phyloP scores from a whole-genome alignment of 805 yeast species.

The Candida maesae region DNA sequence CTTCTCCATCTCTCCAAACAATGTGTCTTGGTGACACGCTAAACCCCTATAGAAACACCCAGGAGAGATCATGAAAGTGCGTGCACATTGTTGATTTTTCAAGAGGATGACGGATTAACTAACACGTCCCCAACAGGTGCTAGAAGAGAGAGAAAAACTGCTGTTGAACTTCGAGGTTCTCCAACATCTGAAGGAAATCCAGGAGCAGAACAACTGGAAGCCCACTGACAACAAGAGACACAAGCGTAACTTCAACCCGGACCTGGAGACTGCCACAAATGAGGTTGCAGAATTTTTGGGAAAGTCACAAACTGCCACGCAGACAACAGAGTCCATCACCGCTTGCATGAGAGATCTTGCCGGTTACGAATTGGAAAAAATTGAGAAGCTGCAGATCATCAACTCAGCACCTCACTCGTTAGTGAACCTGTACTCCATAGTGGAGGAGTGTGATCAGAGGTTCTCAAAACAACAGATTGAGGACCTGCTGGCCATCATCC shows the following conservation, averaged over 20 bases:
- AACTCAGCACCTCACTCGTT: conserved; percentile 76
- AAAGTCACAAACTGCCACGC: conserved; percentile 19
- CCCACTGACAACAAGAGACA: conserved; percentile 18
- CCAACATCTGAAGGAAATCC: conserved; percentile 43
- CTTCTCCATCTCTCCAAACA: too few species aligned
- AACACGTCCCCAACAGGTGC: conserved; percentile 23
- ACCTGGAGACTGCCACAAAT: conserved; percentile 32
- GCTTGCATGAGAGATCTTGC: conserved; percentile 29
- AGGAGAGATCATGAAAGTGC: conserved; percentile 7
- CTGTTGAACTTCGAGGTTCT: conserved; percentile 55
- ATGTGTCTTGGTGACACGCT: too few species aligned
- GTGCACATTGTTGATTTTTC: not conserved
- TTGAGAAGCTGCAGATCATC: conserved; percentile 79
- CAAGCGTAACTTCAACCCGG: conserved; percentile 31
- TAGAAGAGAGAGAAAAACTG: conserved; percentile 47
- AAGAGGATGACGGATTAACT: conserved; percentile 19
- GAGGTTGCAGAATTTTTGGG: conserved; percentile 27
- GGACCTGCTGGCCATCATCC: conserved; percentile 51
- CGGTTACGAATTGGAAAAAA: conserved; percentile 61
- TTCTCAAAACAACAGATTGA: conserved; percentile 66
- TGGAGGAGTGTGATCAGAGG: conserved; percentile 91
- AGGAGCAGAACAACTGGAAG: conserved; percentile 34
- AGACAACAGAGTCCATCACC: conserved; percentile 28
- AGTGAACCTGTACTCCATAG: conserved; percentile 73
- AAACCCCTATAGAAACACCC: too few species aligned